Conservation (phyloP, 805 yeast genomes). For the Monosporozyma servazzii region DNA sequence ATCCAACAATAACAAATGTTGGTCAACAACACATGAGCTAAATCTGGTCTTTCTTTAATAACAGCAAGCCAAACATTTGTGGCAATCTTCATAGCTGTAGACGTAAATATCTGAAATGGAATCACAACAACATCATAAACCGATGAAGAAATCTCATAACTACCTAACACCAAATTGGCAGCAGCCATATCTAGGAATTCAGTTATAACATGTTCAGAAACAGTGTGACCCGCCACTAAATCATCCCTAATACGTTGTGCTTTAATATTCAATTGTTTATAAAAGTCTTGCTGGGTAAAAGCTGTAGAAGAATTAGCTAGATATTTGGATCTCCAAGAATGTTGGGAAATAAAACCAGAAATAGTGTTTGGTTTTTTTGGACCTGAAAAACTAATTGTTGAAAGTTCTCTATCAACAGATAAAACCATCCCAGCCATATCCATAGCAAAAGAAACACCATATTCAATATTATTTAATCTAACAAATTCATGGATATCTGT, state of each 20-base stretch:
- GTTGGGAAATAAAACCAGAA: conserved; percentile 68
- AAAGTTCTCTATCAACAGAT: conserved; percentile 57
- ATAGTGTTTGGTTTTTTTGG: conserved; percentile 44
- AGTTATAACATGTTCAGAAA: conserved; percentile 30
- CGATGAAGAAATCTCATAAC: conserved; percentile 33
- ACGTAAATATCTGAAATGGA: conserved; percentile 62
- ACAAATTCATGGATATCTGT: conserved; percentile 35
- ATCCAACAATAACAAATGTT: conserved; percentile 68
- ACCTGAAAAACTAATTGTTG: conserved; percentile 35
- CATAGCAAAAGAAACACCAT: conserved; percentile 84
- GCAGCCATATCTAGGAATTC: conserved; percentile 39
- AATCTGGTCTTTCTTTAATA: conserved; percentile 52
- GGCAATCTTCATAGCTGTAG: conserved; percentile 51
- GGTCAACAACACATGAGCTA: conserved; percentile 52
- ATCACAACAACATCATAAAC: conserved; percentile 45
- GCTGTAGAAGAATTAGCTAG: conserved; percentile 27
- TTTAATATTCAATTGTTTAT: conserved; percentile 13
- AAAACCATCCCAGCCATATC: conserved; percentile 73
- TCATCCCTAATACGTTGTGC: conserved; percentile 15
- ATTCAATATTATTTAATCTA: conserved; percentile 42
- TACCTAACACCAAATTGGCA: conserved; percentile 33
- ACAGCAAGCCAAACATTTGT: conserved; percentile 75
- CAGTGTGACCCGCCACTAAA: conserved; percentile 11
- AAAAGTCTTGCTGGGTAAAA: conserved; percentile 25
- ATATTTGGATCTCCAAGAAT: conserved; percentile 55